phyloP scores from a whole-genome alignment of 148 eudicot species.

The Chenopodium album region DNA sequence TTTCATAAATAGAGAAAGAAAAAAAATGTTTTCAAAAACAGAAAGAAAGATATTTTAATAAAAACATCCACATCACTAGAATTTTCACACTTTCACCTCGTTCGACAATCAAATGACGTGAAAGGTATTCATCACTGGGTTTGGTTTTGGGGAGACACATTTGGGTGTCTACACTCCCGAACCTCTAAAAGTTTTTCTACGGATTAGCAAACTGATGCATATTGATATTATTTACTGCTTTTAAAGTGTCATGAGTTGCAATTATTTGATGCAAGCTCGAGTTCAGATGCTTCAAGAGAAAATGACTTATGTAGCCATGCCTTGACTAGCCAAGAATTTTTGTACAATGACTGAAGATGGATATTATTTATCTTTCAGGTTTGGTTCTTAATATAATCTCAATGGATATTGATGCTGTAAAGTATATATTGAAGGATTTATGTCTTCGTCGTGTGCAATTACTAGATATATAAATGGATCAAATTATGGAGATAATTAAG shows the following conservation, averaged over 20 bases:
- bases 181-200: neutral
- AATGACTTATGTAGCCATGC: slow-evolving; percentile 30
- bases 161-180: neutral
- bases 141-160: too few relatives aligned
- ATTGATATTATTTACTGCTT: neutral
- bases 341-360: slow-evolving; percentile 10
- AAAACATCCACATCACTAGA: too few relatives aligned
- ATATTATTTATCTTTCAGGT: neutral
- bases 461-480: too few relatives aligned
- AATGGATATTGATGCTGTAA: neutral
- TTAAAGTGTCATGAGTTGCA: neutral
- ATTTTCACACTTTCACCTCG: too few relatives aligned
- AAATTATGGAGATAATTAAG: too few relatives aligned
- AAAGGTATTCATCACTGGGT: too few relatives aligned
- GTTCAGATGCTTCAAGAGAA: slow-evolving; percentile 56
- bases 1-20: too few relatives aligned
- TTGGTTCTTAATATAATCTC: neutral
- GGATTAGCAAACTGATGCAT: neutral
- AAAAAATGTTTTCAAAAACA: too few relatives aligned
- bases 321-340: slow-evolving; percentile 33
- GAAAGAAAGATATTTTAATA: too few relatives aligned
- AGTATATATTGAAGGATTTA: too few relatives aligned
- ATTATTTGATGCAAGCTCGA: slow-evolving; percentile 44
- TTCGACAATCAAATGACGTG: too few relatives aligned
- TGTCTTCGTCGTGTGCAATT: too few relatives aligned